Percentiles rank a stretch among this genome's conserved stretches.
Conservation (phyloP, 2,329 filamentous ascomycete genomes). For the Diaporthe ilicicola region DNA sequence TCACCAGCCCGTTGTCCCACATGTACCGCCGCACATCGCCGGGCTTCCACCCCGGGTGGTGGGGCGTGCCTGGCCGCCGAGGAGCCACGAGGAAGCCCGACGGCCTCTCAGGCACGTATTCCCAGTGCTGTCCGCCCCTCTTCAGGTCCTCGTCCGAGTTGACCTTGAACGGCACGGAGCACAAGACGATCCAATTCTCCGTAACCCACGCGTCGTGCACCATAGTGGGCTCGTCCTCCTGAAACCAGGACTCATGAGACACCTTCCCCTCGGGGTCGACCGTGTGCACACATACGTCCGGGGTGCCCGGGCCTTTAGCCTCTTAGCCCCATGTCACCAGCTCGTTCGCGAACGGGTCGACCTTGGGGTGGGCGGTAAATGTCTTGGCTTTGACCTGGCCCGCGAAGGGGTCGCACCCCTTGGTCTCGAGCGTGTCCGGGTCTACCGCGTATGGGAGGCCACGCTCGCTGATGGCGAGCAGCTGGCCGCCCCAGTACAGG, state of each 20-base stretch:
- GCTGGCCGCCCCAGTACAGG: slow-evolving; percentile 55
- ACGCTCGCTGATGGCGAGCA: slow-evolving; percentile 59
- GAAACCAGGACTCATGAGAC: slow-evolving; percentile 40
- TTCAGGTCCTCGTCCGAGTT: not conserved
- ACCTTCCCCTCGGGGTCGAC: slow-evolving; percentile 42
- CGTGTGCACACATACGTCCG: slow-evolving; percentile 48
- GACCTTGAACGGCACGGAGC: not conserved
- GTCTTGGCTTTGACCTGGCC: slow-evolving; percentile 49
- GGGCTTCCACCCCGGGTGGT: not conserved
- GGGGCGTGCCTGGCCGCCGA: not conserved
- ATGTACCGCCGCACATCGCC: slow-evolving; percentile 41
- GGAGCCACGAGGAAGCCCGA: not conserved
- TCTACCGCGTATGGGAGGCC: slow-evolving; percentile 52
- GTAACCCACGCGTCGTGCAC: slow-evolving; percentile 54
- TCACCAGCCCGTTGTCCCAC: slow-evolving; percentile 46
- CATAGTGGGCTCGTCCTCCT: slow-evolving; percentile 47
- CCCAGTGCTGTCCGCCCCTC: not conserved
- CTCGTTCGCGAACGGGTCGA: slow-evolving; percentile 50
- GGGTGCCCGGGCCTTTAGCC: slow-evolving; percentile 49
- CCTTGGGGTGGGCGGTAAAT: slow-evolving; percentile 53
- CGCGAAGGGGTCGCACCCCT: slow-evolving; percentile 51
- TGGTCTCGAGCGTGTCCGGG: slow-evolving; percentile 50
- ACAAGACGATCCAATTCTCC: slow-evolving; percentile 46
- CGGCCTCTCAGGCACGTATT: not conserved
- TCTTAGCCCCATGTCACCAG: slow-evolving; percentile 52